Conservation (phyloP, 805 yeast species). For the Candida broadrunensis region DNA sequence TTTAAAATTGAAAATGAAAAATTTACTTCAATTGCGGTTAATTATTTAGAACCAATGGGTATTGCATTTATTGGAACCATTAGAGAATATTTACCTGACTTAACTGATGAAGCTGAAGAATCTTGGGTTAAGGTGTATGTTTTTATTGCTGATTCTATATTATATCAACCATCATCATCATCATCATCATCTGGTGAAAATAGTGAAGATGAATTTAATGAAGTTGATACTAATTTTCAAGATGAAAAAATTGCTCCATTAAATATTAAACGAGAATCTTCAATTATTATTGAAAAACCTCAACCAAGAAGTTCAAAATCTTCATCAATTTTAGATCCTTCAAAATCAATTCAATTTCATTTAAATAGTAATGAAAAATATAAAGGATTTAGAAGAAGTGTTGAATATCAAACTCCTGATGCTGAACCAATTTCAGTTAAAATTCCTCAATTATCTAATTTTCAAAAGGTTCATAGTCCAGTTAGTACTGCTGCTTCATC, state of each 20-base stretch:
- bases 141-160: slow-evolving; percentile 36
- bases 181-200: slow-evolving; percentile 6
- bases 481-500: neutral
- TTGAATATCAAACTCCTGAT: slow-evolving; percentile 11
- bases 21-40: slow-evolving; percentile 19
- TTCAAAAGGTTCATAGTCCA: slow-evolving; percentile 6
- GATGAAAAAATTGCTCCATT: slow-evolving; percentile 24
- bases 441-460: slow-evolving; percentile 13
- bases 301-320: slow-evolving; percentile 8
- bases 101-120: slow-evolving; percentile 28
- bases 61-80: slow-evolving; percentile 34
- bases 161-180: slow-evolving; percentile 21
- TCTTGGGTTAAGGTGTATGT: slow-evolving; percentile 40
- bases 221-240: slow-evolving; percentile 13
- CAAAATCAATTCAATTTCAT: slow-evolving; percentile 19
- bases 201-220: slow-evolving; percentile 9
- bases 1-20: slow-evolving; percentile 29
- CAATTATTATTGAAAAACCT: neutral
- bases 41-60: slow-evolving; percentile 44
- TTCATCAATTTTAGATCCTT: slow-evolving; percentile 3
- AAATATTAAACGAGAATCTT: slow-evolving; percentile 11
- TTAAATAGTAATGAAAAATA: slow-evolving; percentile 32
- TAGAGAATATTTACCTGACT: slow-evolving; percentile 31
- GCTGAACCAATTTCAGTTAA: slow-evolving; percentile 20
- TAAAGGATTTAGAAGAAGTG: slow-evolving; percentile 41